Evolutionary conservation across 768 basidiomycete species (phyloP).

Genomic region (Boletus subparvulus): DNA sequence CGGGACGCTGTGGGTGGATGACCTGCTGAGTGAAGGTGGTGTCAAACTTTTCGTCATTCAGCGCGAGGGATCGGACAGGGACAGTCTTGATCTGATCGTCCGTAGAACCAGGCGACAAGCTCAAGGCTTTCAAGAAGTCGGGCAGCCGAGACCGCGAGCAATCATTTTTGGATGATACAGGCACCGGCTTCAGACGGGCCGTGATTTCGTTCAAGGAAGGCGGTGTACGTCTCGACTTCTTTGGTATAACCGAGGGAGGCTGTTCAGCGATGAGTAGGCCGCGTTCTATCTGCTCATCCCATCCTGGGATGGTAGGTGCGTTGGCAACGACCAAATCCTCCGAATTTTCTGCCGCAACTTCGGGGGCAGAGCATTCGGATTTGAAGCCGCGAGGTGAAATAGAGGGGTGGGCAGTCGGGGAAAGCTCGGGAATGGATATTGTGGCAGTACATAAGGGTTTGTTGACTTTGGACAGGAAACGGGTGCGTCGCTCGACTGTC

Average conservation of each 20-base stretch:
- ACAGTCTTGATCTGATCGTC: slow-evolving; percentile 31
- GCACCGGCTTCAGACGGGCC: slow-evolving; percentile 47
- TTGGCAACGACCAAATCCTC: neutral
- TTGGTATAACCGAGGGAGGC: slow-evolving; percentile 11
- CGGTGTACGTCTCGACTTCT: slow-evolving; percentile 30
- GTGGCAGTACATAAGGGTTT: slow-evolving; percentile 66
- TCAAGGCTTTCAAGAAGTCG: slow-evolving; percentile 28
- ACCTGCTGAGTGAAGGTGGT: slow-evolving; percentile 14
- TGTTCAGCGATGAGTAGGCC: slow-evolving; percentile 37
- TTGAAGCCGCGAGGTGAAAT: slow-evolving; percentile 67
- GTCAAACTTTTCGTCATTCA: slow-evolving; percentile 7
- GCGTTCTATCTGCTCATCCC: slow-evolving; percentile 72
- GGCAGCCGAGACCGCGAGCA: slow-evolving; percentile 32
- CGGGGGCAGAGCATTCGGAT: slow-evolving; percentile 61
- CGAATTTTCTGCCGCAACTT: slow-evolving; percentile 37
- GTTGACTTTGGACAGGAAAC: slow-evolving; percentile 71
- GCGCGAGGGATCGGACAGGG: slow-evolving; percentile 36
- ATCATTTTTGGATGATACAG: slow-evolving; percentile 19
- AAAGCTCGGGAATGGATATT: slow-evolving; percentile 57
- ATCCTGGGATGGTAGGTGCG: slow-evolving; percentile 17
- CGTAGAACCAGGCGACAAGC: slow-evolving; percentile 15
- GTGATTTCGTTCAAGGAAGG: slow-evolving; percentile 80
- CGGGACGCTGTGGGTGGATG: slow-evolving; percentile 27
- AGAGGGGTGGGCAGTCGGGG: slow-evolving; percentile 65
- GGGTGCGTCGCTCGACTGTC: slow-evolving; percentile 70